Evolutionary conservation across 768 basidiomycete genomes (phyloP).

Genomic region (Psilocybe subaeruginosa): DNA sequence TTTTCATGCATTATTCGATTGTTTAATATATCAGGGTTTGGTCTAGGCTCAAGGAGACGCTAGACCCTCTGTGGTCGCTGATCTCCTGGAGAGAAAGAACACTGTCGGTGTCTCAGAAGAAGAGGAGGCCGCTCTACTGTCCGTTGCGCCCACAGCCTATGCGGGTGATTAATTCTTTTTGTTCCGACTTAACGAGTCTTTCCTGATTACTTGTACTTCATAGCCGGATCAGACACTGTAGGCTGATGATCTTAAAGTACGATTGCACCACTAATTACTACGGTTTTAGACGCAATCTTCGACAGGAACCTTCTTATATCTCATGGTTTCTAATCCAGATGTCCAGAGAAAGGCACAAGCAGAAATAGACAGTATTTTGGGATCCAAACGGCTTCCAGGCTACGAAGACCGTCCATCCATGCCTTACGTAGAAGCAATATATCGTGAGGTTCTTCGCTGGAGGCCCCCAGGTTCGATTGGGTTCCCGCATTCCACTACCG

Average conservation of each 20-base stretch:
- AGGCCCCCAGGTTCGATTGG: constrained; percentile 16
- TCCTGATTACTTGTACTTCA: too few species aligned
- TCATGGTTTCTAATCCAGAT: constrained; percentile 30
- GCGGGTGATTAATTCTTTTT: not conserved
- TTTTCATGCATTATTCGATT: not conserved
- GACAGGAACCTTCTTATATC: constrained; percentile 28
- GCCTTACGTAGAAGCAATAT: constrained; percentile 27
- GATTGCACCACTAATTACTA: too few species aligned
- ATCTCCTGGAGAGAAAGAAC: not conserved
- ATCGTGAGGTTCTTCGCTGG: constrained; percentile 17
- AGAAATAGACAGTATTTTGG: constrained; percentile 36
- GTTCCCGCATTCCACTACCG: constrained; percentile 24
- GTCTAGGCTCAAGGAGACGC: not conserved
- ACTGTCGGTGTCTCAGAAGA: not conserved
- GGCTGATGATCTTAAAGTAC: not conserved
- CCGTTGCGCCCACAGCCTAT: not conserved
- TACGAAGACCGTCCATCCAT: constrained; percentile 26
- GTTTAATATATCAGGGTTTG: too few species aligned
- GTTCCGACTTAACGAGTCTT: not conserved
- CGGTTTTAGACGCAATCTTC: constrained; percentile 12
- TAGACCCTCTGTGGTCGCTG: not conserved
- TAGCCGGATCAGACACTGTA: not conserved
- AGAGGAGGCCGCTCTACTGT: not conserved
- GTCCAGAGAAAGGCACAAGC: constrained; percentile 31
- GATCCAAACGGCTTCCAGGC: constrained; percentile 27